Base-by-base conservation (phyloP, 2,329 filamentous ascomycete species). In the Hortaea sp. region DNA sequence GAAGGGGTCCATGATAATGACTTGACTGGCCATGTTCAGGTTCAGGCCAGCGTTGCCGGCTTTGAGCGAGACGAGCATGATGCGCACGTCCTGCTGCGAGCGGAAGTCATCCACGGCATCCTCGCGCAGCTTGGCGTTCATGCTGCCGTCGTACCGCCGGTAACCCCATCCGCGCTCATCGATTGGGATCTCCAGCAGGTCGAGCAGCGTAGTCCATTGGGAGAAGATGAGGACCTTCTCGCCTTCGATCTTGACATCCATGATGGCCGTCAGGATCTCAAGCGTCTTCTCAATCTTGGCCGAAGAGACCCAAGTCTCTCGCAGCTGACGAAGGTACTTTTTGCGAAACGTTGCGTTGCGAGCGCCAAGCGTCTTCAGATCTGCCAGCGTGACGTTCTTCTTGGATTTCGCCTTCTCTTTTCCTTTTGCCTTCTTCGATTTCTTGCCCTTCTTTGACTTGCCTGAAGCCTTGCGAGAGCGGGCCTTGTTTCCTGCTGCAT, bases 1-100 rank as follows among this genome's bases (percentile, higher is more conserved):
- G 69, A 94, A 94, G 0, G 88, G 88, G 61, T 95, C 88, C 60
- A 94, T 80, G 53, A 95, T 85, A 63, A 95, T 87, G 54, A 95
- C 86, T 52, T 88, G 83, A 1, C 82, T 87, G 0, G 88, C 89
- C 12, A 81, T 79, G 35, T 84, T 86, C 20, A 95, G 74, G 59
- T 95, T 95, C 40, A 95, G 76, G 1, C 89, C 89, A 0, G 88
- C 81, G 56, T 90, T 90, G 31, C 86, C 86, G 1, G 86, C 85
- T 57, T 86, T 87, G 42, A 90, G 71, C 1, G 84, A 88, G 2
- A 89, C 78, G 3, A 92, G 73, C 75, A 92, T 85, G 60, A 90
- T 73, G 50, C 75, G 62, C 9, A 65, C 80, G 59, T 76, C 74
- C 38, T 74, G 62, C 0, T 73, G 67, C 39, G 84, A 78, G 37